Evolutionary conservation across 2,329 filamentous ascomycete genomes (phyloP), one percentile per base, ranked within the genome.

Genomic region (Mycosphaerelloides madeirae): DNA sequence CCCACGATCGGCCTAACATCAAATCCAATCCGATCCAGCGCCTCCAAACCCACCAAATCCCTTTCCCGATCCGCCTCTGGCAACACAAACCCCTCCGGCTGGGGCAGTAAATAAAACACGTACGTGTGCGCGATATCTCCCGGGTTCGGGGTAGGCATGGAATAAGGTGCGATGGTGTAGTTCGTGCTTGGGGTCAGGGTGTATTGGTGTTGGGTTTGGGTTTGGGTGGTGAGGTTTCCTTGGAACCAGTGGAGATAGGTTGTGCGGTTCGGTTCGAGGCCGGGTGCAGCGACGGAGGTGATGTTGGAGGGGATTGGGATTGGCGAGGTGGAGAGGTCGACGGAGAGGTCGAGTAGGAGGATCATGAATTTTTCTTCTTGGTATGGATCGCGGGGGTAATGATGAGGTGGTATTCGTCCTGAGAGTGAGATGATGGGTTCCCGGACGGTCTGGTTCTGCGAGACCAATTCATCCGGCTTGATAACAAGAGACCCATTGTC

Each of bases 241-340:
- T 37, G 34, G 16, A 37, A 25, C 34, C 34, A 37, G 34, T 37
- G 34, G 16, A 37, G 34, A 14, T 37, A 37, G 14, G 34, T 37
- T 4, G 34, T 13, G 18, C 34, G 34, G 34, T 22, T 22, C 3
- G 15, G 8, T n/a, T 22, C 34, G 18, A 37, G 15, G 13, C 34
- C 34, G 15, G 16, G 18, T 7, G 34, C 14, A 4, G 13, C 19
- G 22, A 25, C 9, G 9, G 22, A 25, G 19, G 34, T 37, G 7
- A 22, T 18, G 12, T 37, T 37, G n/a, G 15, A 6, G 11, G 34
- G 34, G 34, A 37, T 15, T 13, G 8, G 19, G 16, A 9, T 9
- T 25, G 22, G 22, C 5, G 5, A 9, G 6, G 9, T 25, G 22
- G 22, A 25, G 16, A 18, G 14, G 9, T 18, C 6, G 34, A 37